Base-by-base conservation (phyloP, 768 basidiomycete species). In the Lactarius vividus region DNA sequence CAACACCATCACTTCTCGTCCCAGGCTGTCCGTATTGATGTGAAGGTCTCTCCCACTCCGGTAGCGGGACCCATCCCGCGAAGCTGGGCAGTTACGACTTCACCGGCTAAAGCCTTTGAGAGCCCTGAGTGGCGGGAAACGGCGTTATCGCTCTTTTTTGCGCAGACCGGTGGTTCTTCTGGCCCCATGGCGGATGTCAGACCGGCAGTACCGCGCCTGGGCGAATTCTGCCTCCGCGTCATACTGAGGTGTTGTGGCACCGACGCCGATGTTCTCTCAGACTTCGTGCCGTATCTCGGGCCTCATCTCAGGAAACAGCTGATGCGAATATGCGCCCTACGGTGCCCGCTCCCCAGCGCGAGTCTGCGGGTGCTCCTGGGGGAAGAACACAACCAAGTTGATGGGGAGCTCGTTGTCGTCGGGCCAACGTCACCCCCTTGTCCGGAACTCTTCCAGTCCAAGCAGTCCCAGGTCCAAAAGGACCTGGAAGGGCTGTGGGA, bases 361-460 rank as follows among this genome's bases (percentile, higher is more conserved):
- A 82, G 83, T 62, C 77, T 91, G 23, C 80, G 80, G 59, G 77
- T 81, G 9, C 72, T 91, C 5, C 81, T 82, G 61, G 79, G 78
- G 39, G 77, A 79, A 0, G 75, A 83, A 5, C 80, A 83, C 1
- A 84, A 88, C 71, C 65, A 62, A 9, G 79, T 81, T 3, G 83
- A 84, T 59, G 85, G 88, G 0, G 91, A 92, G 65, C 75, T 90
- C 13, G 73, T 91, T 42, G 73, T 92, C 28, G 80, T 89, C 31
- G 87, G 87, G 16, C 86, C 85, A 0, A 72, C 77, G 28, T 81
- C 81, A 10, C 69, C 74, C 8, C 71, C 86, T 3, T 79, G 75
- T 20, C 78, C 80, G 44, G 79, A 81, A 57, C 73, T 80, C 65
- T 83, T 87, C 69, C 33, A 52, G 42, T 42, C 39, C n/a, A 37